Evolutionary conservation across 768 basidiomycete genomes (phyloP), one percentile per base, ranked within the genome.

Genomic region (Lactifluus subvellereus): DNA sequence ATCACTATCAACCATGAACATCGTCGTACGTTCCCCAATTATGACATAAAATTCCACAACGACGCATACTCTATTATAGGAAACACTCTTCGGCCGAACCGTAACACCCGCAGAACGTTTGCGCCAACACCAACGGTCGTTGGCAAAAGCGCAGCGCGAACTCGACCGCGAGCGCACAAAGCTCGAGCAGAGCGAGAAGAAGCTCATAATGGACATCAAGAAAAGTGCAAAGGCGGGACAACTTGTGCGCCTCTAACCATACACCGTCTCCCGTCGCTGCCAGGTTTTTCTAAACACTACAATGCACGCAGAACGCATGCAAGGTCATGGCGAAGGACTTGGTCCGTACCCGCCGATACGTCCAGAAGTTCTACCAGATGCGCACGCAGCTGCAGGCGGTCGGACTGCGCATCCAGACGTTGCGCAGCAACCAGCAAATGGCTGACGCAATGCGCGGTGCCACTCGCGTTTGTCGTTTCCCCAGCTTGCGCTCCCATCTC

Each of bases 241-340:
- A 77, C 85, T 98, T 81, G 95, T 97, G 69, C 62, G 80, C 72
- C 57, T 27, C 20, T 18, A n/a, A 6, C 30, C 10, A 20, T 54
- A 43, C 14, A 5, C 13, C 20, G 3, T n/a, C 35, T 11, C n/a
- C 50, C 5, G 3, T 43, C 9, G n/a, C 38, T 37, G 6, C 33
- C 33, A 14, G 40, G 10, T 22, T 37, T 45, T 32, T 55, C 45
- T 38, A 54, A 56, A 18, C 30, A 40, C 4, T 6, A 14, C 27
- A 10, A 5, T 27, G 7, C 10, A 4, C 45, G 62, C 75, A 98
- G 96, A 94, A 93, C 72, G 94, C 96, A 22, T 98, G 95, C 80
- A 98, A 98, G 81, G 90, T 98, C 67, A 97, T 98, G 89, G 97
- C 97, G 30, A 98, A 97, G 75, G 97, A 99, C 73, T 88, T 99